A percentile compares a stretch with the other conserved stretches of the same genome.
Evolutionary conservation across 2,329 filamentous ascomycete species (phyloP).

Genomic region (Trichoderma simmonsii): DNA sequence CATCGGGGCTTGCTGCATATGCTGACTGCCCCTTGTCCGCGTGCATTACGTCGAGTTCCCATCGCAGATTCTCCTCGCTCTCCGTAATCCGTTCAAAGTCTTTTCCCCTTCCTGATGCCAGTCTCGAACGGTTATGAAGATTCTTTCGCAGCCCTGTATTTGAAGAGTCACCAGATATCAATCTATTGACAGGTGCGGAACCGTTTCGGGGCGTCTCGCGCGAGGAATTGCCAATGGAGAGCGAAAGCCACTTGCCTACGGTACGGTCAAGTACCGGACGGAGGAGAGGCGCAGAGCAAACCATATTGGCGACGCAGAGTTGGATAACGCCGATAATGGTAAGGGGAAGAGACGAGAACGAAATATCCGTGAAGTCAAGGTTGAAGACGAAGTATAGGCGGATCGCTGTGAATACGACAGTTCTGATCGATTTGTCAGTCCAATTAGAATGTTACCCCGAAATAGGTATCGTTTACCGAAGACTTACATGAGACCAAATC

Average conservation of each 20-base stretch:
- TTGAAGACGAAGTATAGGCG: constrained; percentile 22
- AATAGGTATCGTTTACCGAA: not conserved
- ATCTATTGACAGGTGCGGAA: not conserved
- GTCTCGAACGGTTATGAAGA: constrained; percentile 1
- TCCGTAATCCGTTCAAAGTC: constrained; percentile 22
- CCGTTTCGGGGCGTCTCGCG: not conserved
- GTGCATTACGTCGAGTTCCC: constrained; percentile 23
- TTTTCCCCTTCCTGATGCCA: not conserved
- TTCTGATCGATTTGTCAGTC: constrained; percentile 11
- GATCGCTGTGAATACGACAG: constrained; percentile 20
- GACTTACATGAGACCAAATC: constrained; percentile 21
- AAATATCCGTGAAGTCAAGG: constrained; percentile 22
- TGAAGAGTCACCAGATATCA: not conserved
- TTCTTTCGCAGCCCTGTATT: not conserved
- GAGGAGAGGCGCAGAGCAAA: constrained; percentile 21
- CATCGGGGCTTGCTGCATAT: not conserved
- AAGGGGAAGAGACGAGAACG: constrained; percentile 18
- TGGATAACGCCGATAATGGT: constrained; percentile 21
- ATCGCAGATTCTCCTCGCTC: constrained; percentile 23
- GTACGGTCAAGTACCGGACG: constrained; percentile 23
- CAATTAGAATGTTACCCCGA: too few relatives aligned
- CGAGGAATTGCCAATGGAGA: not conserved
- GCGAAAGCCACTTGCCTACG: constrained; percentile 9
- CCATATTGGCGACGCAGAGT: constrained; percentile 22
- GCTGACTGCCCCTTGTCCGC: constrained; percentile 13